Base-by-base conservation (phyloP, 192 early-diverging fungal genomes). In the Coemansia sp. region DNA sequence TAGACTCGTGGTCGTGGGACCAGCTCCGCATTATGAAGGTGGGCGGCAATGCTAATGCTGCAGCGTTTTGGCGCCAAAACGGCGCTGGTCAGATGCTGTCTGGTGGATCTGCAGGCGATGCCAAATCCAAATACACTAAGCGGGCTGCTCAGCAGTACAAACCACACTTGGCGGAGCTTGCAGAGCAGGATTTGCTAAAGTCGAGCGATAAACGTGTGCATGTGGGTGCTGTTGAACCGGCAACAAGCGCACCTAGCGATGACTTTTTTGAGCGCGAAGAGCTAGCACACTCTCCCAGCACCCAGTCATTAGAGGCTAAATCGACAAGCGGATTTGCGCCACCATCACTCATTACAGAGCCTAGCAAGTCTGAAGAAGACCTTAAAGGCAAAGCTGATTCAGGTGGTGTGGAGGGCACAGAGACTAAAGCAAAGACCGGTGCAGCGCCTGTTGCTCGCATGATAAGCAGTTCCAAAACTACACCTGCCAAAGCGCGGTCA, bases 1-100 rank as follows among this genome's bases (percentile, higher is more conserved):
- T 99, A 37, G 97, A 99, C 63, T 87, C 88, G 32, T 99, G 96
- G 97, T 85, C 89, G 21, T 86, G 93, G 80, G 90, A 93, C 68
- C 97, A 99, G 81, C 83, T 99, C 38, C 87, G 95, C 43, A 79
- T 84, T 8, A 90, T 92, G 89, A 93, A 94, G 71, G 84, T 90
- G 3, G 92, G 94, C 48, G 97, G 97, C 5, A 99, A 99, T 71
- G 82, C 75, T 15, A 86, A 88, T 39, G 87, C 90, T 7, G 72
- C 82, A 2, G 93, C 94, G 64, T 95, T 89, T 62, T 94, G 96
- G 82, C 79, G 86, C 56, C 90, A 90, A 66, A 86, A 92, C 62
- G 85, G 84, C 17, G 72, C 83, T 7, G 68, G 81, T 5, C 60
- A 57, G 22, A 50, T 55, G 1, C 56, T 75, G 15, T 54, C 81